Conservation (phyloP, 2,329 filamentous ascomycete genomes). For the Aspergillus brasiliensis region DNA sequence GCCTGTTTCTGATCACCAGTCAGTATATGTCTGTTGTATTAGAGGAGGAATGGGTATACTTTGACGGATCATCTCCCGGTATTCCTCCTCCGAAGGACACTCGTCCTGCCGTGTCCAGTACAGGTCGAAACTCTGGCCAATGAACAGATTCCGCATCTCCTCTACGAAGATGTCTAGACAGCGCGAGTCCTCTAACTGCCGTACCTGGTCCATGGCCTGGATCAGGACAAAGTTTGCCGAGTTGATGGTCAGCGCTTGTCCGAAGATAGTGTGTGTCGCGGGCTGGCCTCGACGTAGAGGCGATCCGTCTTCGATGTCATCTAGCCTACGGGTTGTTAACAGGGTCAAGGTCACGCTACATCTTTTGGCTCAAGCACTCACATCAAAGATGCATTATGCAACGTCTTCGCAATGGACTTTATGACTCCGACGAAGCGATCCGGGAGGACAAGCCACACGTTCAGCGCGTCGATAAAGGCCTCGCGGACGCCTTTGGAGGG, state of each 20-base stretch:
- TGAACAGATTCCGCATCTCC: conserved; percentile 41
- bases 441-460: conserved; percentile 41
- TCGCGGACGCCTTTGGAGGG: conserved; percentile 43
- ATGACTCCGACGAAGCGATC: conserved; percentile 35
- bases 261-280: conserved; percentile 48
- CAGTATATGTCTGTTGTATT: neutral
- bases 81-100: conserved; percentile 43
- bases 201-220: conserved; percentile 36
- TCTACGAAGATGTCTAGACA: conserved; percentile 40
- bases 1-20: conserved; percentile 33
- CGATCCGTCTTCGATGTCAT: conserved; percentile 51
- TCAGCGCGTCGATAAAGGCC: conserved; percentile 42
- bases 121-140: conserved; percentile 46
- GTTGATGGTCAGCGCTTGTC: conserved; percentile 49
- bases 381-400: conserved; percentile 46
- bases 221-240: conserved; percentile 50
- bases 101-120: conserved; percentile 41
- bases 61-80: conserved; percentile 45
- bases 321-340: conserved; percentile 29
- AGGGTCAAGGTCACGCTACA: neutral
- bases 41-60: conserved; percentile 15
- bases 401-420: conserved; percentile 36
- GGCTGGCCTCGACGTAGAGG: conserved; percentile 46
- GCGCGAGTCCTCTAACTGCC: conserved; percentile 31
- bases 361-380: conserved; percentile 4